phyloP scores from a whole-genome alignment of 2,329 filamentous ascomycete genomes.

The Epicoccum nigrum region DNA sequence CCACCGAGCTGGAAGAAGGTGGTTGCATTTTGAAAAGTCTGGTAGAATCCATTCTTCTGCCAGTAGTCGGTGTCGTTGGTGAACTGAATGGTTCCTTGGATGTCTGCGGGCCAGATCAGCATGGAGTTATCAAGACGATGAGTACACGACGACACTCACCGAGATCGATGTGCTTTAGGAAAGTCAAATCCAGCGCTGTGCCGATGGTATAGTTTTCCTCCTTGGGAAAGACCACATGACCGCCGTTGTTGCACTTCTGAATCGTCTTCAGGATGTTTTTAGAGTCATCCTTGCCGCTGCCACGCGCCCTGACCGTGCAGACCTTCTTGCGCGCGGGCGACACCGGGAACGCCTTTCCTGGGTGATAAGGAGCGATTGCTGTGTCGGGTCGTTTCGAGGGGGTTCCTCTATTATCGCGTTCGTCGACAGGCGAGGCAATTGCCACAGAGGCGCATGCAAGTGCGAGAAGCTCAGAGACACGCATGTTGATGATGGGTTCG shows the following conservation, averaged over 20 bases:
- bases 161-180: slow-evolving; percentile 67
- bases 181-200: slow-evolving; percentile 69
- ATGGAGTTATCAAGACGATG: background rate
- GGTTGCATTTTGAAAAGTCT: slow-evolving; percentile 69
- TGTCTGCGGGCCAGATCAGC: slow-evolving; percentile 48
- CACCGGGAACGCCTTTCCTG: slow-evolving; percentile 41
- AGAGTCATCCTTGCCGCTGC: slow-evolving; percentile 56
- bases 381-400: slow-evolving; percentile 43
- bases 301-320: slow-evolving; percentile 49
- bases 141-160: slow-evolving; percentile 44
- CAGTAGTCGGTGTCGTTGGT: slow-evolving; percentile 72
- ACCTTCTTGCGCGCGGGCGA: slow-evolving; percentile 46
- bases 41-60: slow-evolving; percentile 68
- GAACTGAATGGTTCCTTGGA: slow-evolving; percentile 67
- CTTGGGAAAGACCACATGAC: slow-evolving; percentile 64
- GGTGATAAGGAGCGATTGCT: slow-evolving; percentile 44
- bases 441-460: slow-evolving; percentile 33
- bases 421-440: slow-evolving; percentile 26
- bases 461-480: slow-evolving; percentile 30
- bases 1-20: slow-evolving; percentile 73
- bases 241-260: slow-evolving; percentile 66
- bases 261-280: slow-evolving; percentile 61
- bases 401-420: slow-evolving; percentile 10
- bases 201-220: slow-evolving; percentile 66
- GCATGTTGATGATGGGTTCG: slow-evolving; percentile 26